phyloP scores from a whole-genome alignment of 805 yeast species.

The Candida corydali region DNA sequence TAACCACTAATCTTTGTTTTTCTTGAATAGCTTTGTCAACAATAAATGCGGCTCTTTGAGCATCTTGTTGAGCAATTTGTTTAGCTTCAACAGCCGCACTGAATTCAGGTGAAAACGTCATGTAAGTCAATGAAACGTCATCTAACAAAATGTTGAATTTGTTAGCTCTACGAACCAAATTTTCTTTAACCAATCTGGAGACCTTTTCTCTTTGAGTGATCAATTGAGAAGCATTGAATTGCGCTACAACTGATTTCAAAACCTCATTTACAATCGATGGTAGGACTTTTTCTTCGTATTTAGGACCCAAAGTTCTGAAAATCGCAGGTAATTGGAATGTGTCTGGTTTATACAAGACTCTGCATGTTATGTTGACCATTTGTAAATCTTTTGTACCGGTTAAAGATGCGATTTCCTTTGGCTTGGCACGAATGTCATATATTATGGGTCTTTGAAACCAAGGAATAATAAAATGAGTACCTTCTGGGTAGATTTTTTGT shows the following conservation, averaged over 20 bases:
- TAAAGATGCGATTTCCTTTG: constrained; percentile 90
- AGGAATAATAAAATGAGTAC: constrained; percentile 91
- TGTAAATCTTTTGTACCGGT: constrained; percentile 98
- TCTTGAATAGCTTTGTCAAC: constrained; percentile 98
- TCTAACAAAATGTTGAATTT: constrained; percentile 85
- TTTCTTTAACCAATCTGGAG: constrained; percentile 85
- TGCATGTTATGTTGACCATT: constrained; percentile 98
- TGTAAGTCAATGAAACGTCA: constrained; percentile 92
- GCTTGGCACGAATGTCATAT: constrained; percentile 95
- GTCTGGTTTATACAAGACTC: constrained; percentile 90
- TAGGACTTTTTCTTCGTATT: constrained; percentile 93
- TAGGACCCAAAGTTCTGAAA: constrained; percentile 88
- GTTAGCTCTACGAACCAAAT: constrained; percentile 83
- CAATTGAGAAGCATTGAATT: constrained; percentile 95
- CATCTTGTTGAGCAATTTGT: constrained; percentile 99
- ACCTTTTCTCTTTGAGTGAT: constrained; percentile 99
- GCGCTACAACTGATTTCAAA: constrained; percentile 93
- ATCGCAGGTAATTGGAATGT: constrained; percentile 73
- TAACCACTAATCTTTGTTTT: constrained; percentile 94
- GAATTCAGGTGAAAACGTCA: constrained; percentile 98
- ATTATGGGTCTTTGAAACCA: constrained; percentile 92
- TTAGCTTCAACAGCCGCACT: constrained; percentile 97
- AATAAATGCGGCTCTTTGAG: constrained; percentile 95
- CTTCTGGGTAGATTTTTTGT: constrained; percentile 81
- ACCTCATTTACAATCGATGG: constrained; percentile 99